phyloP scores from a whole-genome alignment of 495 filamentous ascomycete genomes.

The Stereocaulon alpinum region DNA sequence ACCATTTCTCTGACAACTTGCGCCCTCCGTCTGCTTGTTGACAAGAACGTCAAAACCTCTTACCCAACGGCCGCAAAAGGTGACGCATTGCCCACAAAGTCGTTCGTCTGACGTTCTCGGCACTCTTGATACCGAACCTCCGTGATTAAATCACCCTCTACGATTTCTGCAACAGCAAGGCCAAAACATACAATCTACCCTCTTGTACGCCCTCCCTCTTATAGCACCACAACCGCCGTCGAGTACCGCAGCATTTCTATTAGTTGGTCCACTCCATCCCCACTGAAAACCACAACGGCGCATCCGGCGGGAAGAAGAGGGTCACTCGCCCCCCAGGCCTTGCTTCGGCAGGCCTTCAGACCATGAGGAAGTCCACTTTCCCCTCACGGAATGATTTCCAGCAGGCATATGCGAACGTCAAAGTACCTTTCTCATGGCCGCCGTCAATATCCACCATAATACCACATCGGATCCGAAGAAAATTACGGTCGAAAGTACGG shows the following conservation, averaged over 20 bases:
- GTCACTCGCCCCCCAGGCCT: constrained; percentile 2
- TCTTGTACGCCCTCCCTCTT: neutral
- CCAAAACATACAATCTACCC: neutral
- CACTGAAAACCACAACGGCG: neutral
- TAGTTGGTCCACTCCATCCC: neutral
- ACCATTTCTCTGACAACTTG: neutral
- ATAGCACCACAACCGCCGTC: neutral
- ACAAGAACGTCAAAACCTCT: neutral
- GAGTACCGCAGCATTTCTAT: neutral
- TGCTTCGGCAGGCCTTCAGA: constrained; percentile 10
- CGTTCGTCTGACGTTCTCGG: constrained; percentile 12
- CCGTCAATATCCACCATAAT: constrained; percentile 42
- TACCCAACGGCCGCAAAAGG: neutral
- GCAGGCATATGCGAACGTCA: constrained; percentile 13
- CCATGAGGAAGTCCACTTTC: constrained; percentile 22
- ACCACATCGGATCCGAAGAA: constrained; percentile 61
- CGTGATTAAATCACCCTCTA: neutral
- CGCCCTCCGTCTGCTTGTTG: neutral
- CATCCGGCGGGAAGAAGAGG: neutral
- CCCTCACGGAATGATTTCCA: constrained; percentile 20
- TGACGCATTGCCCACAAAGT: constrained; percentile 1
- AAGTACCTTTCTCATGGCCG: constrained; percentile 21
- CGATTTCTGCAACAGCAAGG: neutral
- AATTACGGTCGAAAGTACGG: constrained; percentile 63
- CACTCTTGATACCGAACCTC: constrained; percentile 1